These are phyloP conservation scores for Corchorus capsularis DNA, from an alignment of 345 rosid genomes.

Conservation along the genomic window DNA sequence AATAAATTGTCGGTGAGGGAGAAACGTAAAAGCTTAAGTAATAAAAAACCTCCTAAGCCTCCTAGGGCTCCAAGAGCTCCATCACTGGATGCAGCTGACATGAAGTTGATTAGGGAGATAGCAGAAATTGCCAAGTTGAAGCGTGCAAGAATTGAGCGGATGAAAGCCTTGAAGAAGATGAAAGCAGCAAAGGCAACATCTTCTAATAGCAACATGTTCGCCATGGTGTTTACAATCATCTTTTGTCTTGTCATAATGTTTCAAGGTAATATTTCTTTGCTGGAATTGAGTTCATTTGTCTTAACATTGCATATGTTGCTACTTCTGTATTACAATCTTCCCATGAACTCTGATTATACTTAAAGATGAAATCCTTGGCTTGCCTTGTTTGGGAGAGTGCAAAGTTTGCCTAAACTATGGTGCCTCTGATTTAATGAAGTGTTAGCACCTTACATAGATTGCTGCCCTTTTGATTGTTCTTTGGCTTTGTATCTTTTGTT, in stretches of 20 bases:
- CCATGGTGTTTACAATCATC: constrained; percentile 60
- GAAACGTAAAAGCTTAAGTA: constrained; percentile 53
- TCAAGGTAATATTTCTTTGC: constrained; percentile 49
- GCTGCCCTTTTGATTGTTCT: background rate
- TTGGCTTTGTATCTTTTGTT: background rate
- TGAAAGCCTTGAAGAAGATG: constrained; percentile 85
- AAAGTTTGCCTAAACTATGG: background rate
- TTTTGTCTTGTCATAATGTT: constrained; percentile 62
- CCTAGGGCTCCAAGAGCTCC: constrained; percentile 95
- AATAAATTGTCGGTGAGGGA: constrained; percentile 45
- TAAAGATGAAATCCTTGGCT: background rate
- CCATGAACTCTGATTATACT: background rate
- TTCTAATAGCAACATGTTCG: constrained; percentile 52
- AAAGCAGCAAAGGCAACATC: constrained; percentile 62
- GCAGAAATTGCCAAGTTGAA: constrained; percentile 82
- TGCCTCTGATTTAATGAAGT: background rate
- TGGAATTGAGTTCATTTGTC: background rate
- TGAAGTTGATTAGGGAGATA: constrained; percentile 77
- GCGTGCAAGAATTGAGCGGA: constrained; percentile 78
- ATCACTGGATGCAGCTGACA: constrained; percentile 77
- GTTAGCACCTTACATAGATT: background rate
- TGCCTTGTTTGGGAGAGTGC: background rate
- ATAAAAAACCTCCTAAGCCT: constrained; percentile 70
- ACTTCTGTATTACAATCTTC: background rate
- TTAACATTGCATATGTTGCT: background rate